phyloP scores from a whole-genome alignment of 2,329 filamentous ascomycete genomes.

The Trichophyton mentagrophytes region DNA sequence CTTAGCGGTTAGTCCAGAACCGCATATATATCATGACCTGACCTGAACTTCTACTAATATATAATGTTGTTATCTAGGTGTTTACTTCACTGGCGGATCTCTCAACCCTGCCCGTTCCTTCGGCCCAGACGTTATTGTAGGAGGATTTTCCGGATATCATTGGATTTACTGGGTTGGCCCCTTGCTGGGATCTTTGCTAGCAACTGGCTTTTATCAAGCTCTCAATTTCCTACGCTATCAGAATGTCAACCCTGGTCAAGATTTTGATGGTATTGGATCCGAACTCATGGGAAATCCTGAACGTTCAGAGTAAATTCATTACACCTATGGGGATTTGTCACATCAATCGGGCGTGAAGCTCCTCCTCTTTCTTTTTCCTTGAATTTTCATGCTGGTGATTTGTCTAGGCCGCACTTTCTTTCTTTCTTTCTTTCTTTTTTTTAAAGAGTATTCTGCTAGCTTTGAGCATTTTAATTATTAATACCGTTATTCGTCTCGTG shows the following conservation, averaged over 20 bases:
- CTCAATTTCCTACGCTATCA: slow-evolving; percentile 35
- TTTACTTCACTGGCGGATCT: slow-evolving; percentile 38
- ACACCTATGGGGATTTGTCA: too few species aligned
- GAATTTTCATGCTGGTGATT: too few species aligned
- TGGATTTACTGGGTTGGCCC: slow-evolving; percentile 43
- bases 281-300: slow-evolving; percentile 3
- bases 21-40: background rate
- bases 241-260: slow-evolving; percentile 40
- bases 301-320: background rate
- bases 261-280: slow-evolving; percentile 35
- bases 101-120: slow-evolving; percentile 39
- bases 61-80: slow-evolving; percentile 20
- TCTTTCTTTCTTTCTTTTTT: too few species aligned
- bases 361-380: too few species aligned
- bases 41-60: background rate
- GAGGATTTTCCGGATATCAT: slow-evolving; percentile 35
- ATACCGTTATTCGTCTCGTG: too few species aligned
- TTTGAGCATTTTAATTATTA: too few species aligned
- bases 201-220: slow-evolving; percentile 38
- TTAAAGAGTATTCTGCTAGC: too few species aligned
- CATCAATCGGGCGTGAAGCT: too few species aligned
- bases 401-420: too few species aligned
- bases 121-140: slow-evolving; percentile 36
- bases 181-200: slow-evolving; percentile 34
- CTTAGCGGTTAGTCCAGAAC: slow-evolving; percentile 29